phyloP scores from a whole-genome alignment of 306 rosid genomes.

The Aeschynomene evenia region DNA sequence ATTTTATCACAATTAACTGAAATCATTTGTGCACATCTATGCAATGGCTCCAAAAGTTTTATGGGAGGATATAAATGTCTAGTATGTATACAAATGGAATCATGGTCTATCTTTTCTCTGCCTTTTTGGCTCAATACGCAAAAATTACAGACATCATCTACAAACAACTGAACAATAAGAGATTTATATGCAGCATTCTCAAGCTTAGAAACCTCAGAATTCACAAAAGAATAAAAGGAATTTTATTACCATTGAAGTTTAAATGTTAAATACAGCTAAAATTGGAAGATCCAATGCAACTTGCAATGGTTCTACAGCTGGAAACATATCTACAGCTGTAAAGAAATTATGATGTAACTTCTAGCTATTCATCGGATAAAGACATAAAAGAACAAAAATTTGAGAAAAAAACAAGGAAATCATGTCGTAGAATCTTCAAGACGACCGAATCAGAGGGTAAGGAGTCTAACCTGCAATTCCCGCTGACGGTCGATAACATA shows the following conservation, averaged over 20 bases:
- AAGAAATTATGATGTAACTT: background rate
- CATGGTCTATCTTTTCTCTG: background rate
- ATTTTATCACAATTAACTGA: background rate
- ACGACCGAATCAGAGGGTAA: background rate
- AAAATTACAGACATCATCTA: background rate
- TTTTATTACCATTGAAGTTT: background rate
- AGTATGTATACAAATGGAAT: background rate
- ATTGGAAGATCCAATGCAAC: background rate
- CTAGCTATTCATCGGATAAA: background rate
- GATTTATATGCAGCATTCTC: constrained; percentile 9
- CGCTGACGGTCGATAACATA: constrained; percentile 76
- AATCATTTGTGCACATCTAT: background rate
- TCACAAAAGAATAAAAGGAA: background rate
- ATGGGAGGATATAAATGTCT: background rate
- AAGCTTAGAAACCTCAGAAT: background rate
- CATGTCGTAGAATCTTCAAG: background rate
- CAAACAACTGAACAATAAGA: background rate
- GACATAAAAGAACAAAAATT: background rate
- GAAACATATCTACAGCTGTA: constrained; percentile 1
- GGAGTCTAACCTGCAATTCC: constrained; percentile 72
- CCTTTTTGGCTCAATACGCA: background rate
- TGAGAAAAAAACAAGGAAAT: too few species aligned
- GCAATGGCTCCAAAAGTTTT: background rate
- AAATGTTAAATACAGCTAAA: background rate
- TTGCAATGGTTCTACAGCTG: constrained; percentile 11